Base-by-base conservation (phyloP, 352 stramenopile genomes). In the Porosira glacialis region DNA sequence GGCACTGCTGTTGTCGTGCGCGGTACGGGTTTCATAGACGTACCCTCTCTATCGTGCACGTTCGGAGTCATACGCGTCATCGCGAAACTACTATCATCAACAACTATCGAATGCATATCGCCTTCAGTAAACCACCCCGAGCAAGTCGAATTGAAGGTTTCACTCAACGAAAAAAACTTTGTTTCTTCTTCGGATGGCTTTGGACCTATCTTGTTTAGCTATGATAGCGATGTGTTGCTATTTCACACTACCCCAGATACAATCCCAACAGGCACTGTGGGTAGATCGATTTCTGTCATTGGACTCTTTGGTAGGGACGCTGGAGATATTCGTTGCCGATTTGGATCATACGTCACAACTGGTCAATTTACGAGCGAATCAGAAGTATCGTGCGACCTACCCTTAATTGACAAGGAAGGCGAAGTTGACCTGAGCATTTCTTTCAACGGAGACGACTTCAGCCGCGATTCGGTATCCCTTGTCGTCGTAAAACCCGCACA, bases 401-500 rank as follows among this genome's bases (percentile, higher is more conserved):
- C 75, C 10, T 19, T 60, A 57, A 57, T 61, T 0, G 58, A n/a
- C 24, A 17, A 63, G 2, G 24, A 21, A 43, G 68, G 64, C 50
- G 48, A 79, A 1, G 50, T 39, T 31, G 28, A 68, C 17, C 31
- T 86, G 39, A 48, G 44, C 26, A 55, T 86, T 28, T 70, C 55
- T 38, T 39, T 75, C 8, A 83, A 83, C 45, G 74, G 80, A 31
- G 35, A 72, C 15, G 93, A 97, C 38, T 97, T 93, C 47, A 93
- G 89, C 3, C 44, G 79, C 5, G 92, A 92, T 71, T 75, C 70
- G 3, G 71, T 89, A 0, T 38, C 76, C 5, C 94, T 93, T 68
- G 75, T 71, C 1, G 95, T 94, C 56, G 73, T 86, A 19, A 27
- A 62, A 4, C 31, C 78, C 7, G 77, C 85, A 17, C 57, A 71